Conservation (phyloP, 2,329 filamentous ascomycete genomes). For the Cercospora brassicicola region DNA sequence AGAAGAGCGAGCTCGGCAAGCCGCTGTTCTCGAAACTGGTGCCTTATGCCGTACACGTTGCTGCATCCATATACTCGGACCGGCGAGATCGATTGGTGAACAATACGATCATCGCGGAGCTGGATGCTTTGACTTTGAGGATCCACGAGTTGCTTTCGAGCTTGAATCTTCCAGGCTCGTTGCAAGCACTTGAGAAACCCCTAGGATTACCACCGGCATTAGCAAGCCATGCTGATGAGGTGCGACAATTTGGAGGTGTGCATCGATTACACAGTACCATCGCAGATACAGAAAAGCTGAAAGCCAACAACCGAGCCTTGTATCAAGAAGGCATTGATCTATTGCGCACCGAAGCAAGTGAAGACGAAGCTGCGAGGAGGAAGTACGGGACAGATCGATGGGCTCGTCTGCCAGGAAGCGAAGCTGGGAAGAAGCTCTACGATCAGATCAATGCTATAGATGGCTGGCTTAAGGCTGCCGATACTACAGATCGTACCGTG, state of each 20-base stretch:
- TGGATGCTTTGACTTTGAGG: conserved; percentile 77
- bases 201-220: conserved; percentile 82
- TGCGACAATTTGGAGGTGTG: conserved; percentile 85
- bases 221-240: conserved; percentile 87
- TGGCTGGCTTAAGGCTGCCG: conserved; percentile 76
- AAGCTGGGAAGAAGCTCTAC: conserved; percentile 72
- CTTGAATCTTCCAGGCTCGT: conserved; percentile 82
- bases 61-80: conserved; percentile 92
- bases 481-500: conserved; percentile 67
- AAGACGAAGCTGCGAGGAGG: conserved; percentile 72
- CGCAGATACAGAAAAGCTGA: conserved; percentile 86
- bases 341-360: conserved; percentile 74
- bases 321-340: conserved; percentile 83
- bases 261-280: conserved; percentile 75
- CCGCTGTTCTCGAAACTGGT: conserved; percentile 89
- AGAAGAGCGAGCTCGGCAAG: conserved; percentile 72
- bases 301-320: conserved; percentile 70
- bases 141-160: conserved; percentile 77
- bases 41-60: conserved; percentile 91
- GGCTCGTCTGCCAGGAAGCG: conserved; percentile 67
- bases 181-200: conserved; percentile 93
- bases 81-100: conserved; percentile 87
- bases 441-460: conserved; percentile 75
- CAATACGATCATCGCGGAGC: conserved; percentile 77
- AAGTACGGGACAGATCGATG: conserved; percentile 88